Base-by-base conservation (phyloP, 306 rosid species). In the Begonia loranthoides region DNA sequence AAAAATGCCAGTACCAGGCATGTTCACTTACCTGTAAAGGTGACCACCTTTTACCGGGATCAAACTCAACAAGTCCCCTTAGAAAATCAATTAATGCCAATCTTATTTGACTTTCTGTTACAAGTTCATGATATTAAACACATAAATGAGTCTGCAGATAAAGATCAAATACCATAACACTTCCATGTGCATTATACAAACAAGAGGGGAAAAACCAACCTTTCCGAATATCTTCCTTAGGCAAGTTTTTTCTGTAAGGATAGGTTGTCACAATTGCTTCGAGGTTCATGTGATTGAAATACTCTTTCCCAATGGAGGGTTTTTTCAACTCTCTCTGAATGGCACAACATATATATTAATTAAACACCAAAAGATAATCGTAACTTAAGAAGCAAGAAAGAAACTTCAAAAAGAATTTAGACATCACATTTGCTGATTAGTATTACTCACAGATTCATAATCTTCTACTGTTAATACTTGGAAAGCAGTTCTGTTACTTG, bases 1-100 rank as follows among this genome's bases (percentile, higher is more conserved):
- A 11, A 43, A 62, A 52, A 38, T 6, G 38, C 17, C 53, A 39
- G 54, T 50, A 48, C 15, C 68, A 46, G 51, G 47, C 24, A 43
- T 50, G 40, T 15, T 43, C 51, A 59, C 60, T 49, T 68, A 92
- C 99, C 96, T 92, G 99, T 68, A 80, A 69, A 49, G 99, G 99
- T 15, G 99, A 92, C 99, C 99, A 92, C 61, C 99, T 89, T 63
- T 86, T 92, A 57, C 87, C 77, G 63, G 99, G 99, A 68, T 92
- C 96, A 54, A 92, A 80, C 70, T 92, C 96, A 64, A 92, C 93
- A 24, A 92, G 94, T 46, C 99, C 99, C 79, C 74, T 80, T 64
- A 92, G 66, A 66, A 92, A 92, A 74, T 92, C 99, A 75, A 92
- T 71, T 60, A 92, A 84, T 58, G 99, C 99, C 66, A 78, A 54